Base-by-base conservation (phyloP, 352 stramenopile species). In the Pythium sp. region DNA sequence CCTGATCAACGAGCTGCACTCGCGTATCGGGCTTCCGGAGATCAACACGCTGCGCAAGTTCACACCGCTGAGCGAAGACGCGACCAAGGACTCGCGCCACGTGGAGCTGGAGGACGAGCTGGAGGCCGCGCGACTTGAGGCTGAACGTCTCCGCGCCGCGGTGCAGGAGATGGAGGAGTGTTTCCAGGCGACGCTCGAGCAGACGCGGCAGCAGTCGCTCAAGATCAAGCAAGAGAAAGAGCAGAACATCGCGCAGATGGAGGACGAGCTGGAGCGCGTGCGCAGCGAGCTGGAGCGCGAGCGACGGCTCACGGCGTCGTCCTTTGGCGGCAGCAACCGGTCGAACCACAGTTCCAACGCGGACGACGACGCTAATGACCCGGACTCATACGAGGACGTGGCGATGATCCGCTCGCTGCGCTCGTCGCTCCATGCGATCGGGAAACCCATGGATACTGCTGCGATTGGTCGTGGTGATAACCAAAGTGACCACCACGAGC, bases 1-100 rank as follows among this genome's bases (percentile, higher is more conserved):
- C n/a, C 73, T 94, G n/a, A 74, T 94, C 34, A 94, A 94, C 46
- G 87, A 94, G 67, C 72, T 93, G 22, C 87, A 92, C 56, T 57
- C 74, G 22, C 80, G 75, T 41, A 90, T 94, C 38, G 86, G 85
- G 5, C 72, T 94, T 1, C 87, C 87, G 0, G 77, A 91, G 55
- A 83, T 94, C 61, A 77, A 79, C 47, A 75, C 87, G 36, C 68
- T 93, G n/a, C 82, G 83, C 20, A 85, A 69, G 26, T 94, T 94
- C 68, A 71, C 88, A 67, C 87, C 87, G 12, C 58, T 94, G n/a
- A 76, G 76, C 32, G 75, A 69, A 1, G 81, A 89, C 28, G 74
- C 75, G 1, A 78, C 58, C 18, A 70, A 68, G 34, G 82, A 93
- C 38, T 70, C 66, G 1, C 81, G 74, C 14, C 81, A 86, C 28